phyloP scores from a whole-genome alignment of 2,329 filamentous ascomycete genomes.

The Cladobotryum mycophilum region DNA sequence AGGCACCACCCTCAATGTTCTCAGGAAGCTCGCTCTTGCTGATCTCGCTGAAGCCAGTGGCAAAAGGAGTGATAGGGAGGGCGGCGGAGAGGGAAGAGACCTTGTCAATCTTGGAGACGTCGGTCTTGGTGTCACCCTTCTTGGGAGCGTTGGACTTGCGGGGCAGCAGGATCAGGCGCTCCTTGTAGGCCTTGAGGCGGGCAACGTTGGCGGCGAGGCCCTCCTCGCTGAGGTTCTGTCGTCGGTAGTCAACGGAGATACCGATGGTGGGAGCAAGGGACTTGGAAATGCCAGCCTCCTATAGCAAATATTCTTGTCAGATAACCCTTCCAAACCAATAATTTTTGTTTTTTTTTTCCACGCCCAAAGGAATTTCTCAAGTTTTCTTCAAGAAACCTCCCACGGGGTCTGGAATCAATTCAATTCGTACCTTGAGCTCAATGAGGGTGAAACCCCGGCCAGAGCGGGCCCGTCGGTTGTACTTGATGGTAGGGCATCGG shows the following conservation, averaged over 20 bases:
- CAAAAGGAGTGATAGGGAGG: slow-evolving; percentile 68
- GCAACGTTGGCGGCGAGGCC: slow-evolving; percentile 89
- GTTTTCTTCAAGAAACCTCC: not conserved
- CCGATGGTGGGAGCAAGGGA: slow-evolving; percentile 93
- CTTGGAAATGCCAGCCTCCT: slow-evolving; percentile 94
- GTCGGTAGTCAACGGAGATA: slow-evolving; percentile 93
- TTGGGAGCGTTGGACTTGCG: slow-evolving; percentile 90
- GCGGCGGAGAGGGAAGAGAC: slow-evolving; percentile 40
- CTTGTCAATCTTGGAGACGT: slow-evolving; percentile 60
- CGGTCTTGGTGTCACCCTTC: slow-evolving; percentile 86
- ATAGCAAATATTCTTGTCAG: slow-evolving; percentile 27
- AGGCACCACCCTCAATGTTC: slow-evolving; percentile 74
- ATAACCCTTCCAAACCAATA: slow-evolving; percentile 7
- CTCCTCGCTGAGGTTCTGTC: slow-evolving; percentile 96
- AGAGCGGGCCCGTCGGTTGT: slow-evolving; percentile 95
- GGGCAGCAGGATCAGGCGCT: slow-evolving; percentile 94
- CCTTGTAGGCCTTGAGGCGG: slow-evolving; percentile 96
- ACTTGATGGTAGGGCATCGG: slow-evolving; percentile 96
- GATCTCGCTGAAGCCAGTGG: slow-evolving; percentile 64
- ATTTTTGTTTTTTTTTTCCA: not conserved
- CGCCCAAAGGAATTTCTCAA: too few relatives aligned
- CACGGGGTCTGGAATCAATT: not conserved
- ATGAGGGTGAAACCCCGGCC: slow-evolving; percentile 96
- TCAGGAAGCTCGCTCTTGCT: slow-evolving; percentile 75
- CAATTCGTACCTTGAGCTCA: slow-evolving; percentile 86